Base-by-base conservation (phyloP, 1,139 yeast species). In the Lodderomyces metapsilosis region DNA sequence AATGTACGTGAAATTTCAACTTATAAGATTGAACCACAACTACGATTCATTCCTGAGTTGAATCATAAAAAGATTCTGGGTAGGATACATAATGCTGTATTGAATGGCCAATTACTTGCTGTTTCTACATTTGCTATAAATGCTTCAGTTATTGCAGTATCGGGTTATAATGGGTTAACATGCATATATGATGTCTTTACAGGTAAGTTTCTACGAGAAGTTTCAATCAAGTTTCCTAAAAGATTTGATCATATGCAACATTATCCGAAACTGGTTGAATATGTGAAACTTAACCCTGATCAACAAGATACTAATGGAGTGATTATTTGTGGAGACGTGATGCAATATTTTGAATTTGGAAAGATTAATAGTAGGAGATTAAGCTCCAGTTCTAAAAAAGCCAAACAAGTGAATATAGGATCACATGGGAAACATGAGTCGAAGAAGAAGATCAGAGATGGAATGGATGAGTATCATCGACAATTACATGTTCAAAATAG, bases 271-370 rank as follows among this genome's bases (percentile, higher is more conserved):
- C 80, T 83, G 0, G 74, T 76, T 3, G 57, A 52, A 25, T 64
- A 62, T 15, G 68, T 80, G 2, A 53, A 59, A 23, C 53, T 82
- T 28, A 79, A 74, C 37, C 66, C 68, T 4, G 67, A 70, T 43
- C 74, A 55, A 30, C 41, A 52, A 6, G 64, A 68, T 9, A 66
- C 78, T 2, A 70, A 71, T 44, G 91, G 89, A 1, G 56, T 81
- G 2, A 62, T 82, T 3, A 64, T 74, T 1, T 73, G 80, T 41
- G 82, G 82, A 3, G 76, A 80, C 24, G 65, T 76, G 1, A 62
- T 82, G 1, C 88, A 83, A 52, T 80, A 77, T 53, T 82, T 84
- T 54, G 79, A 78, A 48, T 74, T 79, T 59, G 92, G 91, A 2
- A 56, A 54, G 6, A 28, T 45, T 5, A 30, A 31, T 15, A 20